Evolutionary conservation across 2,329 filamentous ascomycete species (phyloP).

Genomic region (Aspergillus ruber): DNA sequence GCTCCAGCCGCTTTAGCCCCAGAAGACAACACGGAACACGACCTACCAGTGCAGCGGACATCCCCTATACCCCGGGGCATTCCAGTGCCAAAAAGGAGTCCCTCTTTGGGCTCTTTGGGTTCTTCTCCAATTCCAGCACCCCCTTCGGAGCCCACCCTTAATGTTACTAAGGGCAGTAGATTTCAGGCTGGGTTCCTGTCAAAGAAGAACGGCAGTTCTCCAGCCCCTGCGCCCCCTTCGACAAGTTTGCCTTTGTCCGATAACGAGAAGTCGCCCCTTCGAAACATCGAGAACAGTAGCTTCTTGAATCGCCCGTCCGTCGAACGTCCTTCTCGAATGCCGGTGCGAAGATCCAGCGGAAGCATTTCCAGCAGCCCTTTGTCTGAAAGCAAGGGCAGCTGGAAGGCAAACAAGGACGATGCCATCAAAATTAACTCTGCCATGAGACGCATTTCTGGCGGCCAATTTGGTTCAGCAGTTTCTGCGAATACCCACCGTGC

Average conservation of each 20-base stretch:
- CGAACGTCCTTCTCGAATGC: constrained; percentile 33
- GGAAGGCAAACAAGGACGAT: constrained; percentile 44
- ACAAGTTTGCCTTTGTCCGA: constrained; percentile 57
- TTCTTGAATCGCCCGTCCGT: constrained; percentile 43
- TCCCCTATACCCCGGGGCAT: constrained; percentile 44
- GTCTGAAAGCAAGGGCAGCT: constrained; percentile 46
- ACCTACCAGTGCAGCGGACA: constrained; percentile 43
- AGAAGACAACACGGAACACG: constrained; percentile 47
- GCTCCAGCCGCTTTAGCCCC: neutral
- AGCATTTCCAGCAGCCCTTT: constrained; percentile 27
- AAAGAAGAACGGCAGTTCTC: constrained; percentile 61
- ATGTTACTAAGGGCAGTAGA: constrained; percentile 61
- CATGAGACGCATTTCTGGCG: constrained; percentile 50
- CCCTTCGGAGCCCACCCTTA: constrained; percentile 51
- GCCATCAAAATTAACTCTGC: constrained; percentile 50
- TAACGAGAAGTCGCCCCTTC: constrained; percentile 50
- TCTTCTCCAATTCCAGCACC: constrained; percentile 53
- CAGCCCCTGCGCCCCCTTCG: constrained; percentile 52
- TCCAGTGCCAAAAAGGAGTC: constrained; percentile 33
- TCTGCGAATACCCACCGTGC: constrained; percentile 36
- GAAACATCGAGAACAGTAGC: constrained; percentile 46
- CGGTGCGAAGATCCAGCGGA: constrained; percentile 34
- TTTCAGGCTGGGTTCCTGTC: constrained; percentile 87
- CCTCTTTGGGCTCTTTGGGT: constrained; percentile 34
- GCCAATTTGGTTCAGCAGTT: constrained; percentile 32